These are phyloP conservation scores for Funneliformis mosseae DNA, from an alignment of 192 early-diverging fungal species.

Conservation along the genomic window DNA sequence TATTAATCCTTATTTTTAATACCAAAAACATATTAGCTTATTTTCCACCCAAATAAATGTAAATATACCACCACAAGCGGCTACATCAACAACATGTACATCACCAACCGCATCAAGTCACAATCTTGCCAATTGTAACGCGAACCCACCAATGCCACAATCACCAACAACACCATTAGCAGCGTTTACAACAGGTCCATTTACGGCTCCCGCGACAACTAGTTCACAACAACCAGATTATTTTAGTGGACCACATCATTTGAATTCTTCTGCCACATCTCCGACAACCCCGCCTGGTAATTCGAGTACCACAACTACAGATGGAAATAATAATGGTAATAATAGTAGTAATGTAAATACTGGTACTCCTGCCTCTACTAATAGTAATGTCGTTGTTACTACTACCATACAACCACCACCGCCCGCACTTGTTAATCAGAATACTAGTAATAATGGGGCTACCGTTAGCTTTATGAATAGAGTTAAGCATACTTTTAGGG, in stretches of 20 bases:
- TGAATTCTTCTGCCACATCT: neutral
- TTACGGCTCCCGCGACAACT: constrained; percentile 38
- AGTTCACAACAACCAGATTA: constrained; percentile 35
- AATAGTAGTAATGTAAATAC: neutral
- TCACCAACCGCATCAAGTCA: neutral
- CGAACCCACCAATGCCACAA: neutral
- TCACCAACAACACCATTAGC: constrained; percentile 31
- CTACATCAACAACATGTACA: neutral
- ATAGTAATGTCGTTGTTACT: neutral
- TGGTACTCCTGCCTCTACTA: neutral
- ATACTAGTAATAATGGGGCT: constrained; percentile 7
- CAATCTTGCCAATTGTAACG: neutral
- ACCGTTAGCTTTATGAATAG: constrained; percentile 48
- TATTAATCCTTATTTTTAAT: neutral
- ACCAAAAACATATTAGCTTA: neutral
- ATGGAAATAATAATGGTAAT: neutral
- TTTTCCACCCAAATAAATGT: neutral
- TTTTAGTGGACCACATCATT: constrained; percentile 42
- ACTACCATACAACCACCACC: constrained; percentile 41
- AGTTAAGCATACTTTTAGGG: constrained; percentile 43
- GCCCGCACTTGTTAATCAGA: constrained; percentile 42
- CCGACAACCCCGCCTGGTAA: constrained; percentile 10
- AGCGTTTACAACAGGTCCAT: constrained; percentile 41
- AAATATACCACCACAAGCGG: neutral
- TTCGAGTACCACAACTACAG: neutral